Evolutionary conservation across 331 rosid genomes (phyloP), one percentile per base, ranked within the genome.

Genomic region (Quercus lobata): DNA sequence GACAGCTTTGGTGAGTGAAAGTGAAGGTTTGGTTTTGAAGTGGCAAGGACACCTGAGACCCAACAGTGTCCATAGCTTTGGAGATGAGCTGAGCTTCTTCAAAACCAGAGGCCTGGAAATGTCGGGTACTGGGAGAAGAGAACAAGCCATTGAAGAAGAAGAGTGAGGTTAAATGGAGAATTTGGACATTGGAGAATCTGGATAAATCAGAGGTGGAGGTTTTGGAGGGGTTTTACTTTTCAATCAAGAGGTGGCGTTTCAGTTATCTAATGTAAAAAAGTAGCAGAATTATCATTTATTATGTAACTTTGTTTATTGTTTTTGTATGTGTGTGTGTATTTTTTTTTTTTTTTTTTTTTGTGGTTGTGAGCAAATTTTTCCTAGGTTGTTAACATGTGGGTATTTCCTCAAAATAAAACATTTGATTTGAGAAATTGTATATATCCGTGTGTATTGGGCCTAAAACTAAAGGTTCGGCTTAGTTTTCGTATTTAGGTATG

Each of bases 81-180:
- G 87, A 75, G 82, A 83, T 14, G 86, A 84, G 71, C 24, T 57
- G 83, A 76, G 75, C 53, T 85, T 82, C 86, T 83, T 82, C 86
- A 87, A 76, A 53, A 80, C 37, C 37, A 77, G 57, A 68, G 84
- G 88, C 18, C 86, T 21, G 76, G 90, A 54, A 83, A 84, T 70
- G 82, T 78, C 85, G 0, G 88, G 80, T 17, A 69, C 71, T 72
- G 90, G 79, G 68, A 83, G 81, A 34, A 89, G 83, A 29, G 83
- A 72, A 49, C 55, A 49, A 82, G 93, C 87, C 97, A 91, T 93
- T 66, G 73, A 24, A 74, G 76, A 82, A 54, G 71, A 37, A 29
- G 49, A 41, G 49, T 2, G 49, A 41, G 49, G 14, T 25, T 25
- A 32, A 46, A 30, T 24, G 32, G 69, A 82, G 57, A 18, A 57